These are phyloP conservation scores for Rhodotorula sp. DNA, from an alignment of 1,284 basidiomycete species.

Conservation along the genomic window DNA sequence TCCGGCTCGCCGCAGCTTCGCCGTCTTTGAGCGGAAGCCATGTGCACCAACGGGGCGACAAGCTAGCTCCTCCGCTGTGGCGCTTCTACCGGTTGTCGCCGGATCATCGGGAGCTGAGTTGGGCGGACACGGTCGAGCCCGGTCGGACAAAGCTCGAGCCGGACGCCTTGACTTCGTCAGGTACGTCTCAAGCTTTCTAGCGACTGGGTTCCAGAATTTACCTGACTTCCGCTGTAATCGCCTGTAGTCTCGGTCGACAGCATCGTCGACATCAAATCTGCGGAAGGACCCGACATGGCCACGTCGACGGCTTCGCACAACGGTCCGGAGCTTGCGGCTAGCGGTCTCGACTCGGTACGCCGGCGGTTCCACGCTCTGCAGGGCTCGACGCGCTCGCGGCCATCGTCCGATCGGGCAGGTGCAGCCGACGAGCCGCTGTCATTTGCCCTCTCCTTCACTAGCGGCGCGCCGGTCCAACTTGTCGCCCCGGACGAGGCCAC, in stretches of 20 bases:
- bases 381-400: constrained; percentile 54
- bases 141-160: constrained; percentile 73
- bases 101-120: constrained; percentile 74
- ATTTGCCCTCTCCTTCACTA: constrained; percentile 45
- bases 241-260: neutral
- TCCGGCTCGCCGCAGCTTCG: constrained; percentile 60
- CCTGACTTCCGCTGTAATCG: constrained; percentile 53
- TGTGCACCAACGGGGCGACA: neutral
- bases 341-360: neutral
- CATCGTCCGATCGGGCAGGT: constrained; percentile 26
- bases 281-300: neutral
- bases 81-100: constrained; percentile 51
- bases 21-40: constrained; percentile 48
- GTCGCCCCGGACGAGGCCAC: constrained; percentile 72
- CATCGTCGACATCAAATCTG: neutral
- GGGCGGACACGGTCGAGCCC: constrained; percentile 72
- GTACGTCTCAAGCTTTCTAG: constrained; percentile 44
- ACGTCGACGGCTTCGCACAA: neutral
- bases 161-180: constrained; percentile 80
- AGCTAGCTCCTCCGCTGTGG: constrained; percentile 35
- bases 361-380: neutral
- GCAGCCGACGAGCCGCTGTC: neutral
- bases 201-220: constrained; percentile 56
- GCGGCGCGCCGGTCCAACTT: constrained; percentile 76
- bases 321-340: neutral